These are phyloP conservation scores for Skeletonema marinoi DNA, from an alignment of 108 stramenopile genomes.

Conservation along the genomic window DNA sequence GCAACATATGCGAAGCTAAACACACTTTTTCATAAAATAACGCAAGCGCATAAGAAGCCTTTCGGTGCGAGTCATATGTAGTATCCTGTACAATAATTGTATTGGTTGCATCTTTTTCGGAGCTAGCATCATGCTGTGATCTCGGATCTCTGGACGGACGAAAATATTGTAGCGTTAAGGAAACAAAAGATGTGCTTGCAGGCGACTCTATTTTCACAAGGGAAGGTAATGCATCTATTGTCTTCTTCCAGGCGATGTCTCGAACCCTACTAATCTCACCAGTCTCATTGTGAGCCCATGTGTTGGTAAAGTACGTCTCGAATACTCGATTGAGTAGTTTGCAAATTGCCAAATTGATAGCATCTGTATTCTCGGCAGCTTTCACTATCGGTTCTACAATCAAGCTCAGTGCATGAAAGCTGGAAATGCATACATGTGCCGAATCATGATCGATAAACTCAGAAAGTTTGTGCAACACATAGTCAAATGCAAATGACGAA, in stretches of 20 bases:
- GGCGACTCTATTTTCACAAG: neutral
- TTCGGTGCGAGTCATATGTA: too few relatives aligned
- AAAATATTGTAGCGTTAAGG: too few relatives aligned
- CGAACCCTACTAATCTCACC: neutral
- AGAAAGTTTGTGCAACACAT: slow-evolving; percentile 27
- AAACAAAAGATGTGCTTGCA: neutral
- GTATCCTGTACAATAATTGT: too few relatives aligned
- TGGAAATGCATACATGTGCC: slow-evolving; percentile 29
- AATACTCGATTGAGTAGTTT: slow-evolving; percentile 26
- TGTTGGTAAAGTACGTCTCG: slow-evolving; percentile 17
- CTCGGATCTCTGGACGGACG: too few relatives aligned
- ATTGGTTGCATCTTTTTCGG: too few relatives aligned
- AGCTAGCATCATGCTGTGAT: too few relatives aligned
- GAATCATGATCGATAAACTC: slow-evolving; percentile 37
- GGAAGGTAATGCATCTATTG: neutral
- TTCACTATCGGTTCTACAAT: slow-evolving; percentile 23
- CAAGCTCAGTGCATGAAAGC: slow-evolving; percentile 34
- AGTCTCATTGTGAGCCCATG: neutral
- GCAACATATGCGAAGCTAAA: neutral
- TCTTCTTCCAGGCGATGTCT: slow-evolving; percentile 31
- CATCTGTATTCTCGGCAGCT: neutral
- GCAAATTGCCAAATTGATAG: slow-evolving; percentile 9
- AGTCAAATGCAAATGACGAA: slow-evolving; percentile 12
- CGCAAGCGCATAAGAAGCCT: too few relatives aligned
- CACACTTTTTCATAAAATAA: slow-evolving; percentile 6